Evolutionary conservation across 768 basidiomycete genomes (phyloP).

Genomic region (Paxillus rubicundulus): DNA sequence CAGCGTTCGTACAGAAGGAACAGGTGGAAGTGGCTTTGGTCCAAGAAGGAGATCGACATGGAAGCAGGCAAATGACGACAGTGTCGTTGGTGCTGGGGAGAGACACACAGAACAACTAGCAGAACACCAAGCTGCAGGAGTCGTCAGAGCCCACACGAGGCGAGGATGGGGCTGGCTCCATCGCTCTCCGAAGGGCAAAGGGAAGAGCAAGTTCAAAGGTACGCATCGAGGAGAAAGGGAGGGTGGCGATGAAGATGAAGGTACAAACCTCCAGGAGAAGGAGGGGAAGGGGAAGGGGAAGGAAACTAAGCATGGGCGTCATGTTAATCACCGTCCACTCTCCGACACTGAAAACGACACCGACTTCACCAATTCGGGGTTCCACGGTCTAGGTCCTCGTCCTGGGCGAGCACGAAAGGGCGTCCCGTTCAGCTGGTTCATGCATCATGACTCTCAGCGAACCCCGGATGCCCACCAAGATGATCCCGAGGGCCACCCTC

Average conservation of each 20-base stretch:
- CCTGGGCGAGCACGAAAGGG: constrained; percentile 13
- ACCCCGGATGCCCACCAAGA: background rate
- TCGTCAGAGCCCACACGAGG: constrained; percentile 45
- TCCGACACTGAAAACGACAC: constrained; percentile 12
- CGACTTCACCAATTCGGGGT: background rate
- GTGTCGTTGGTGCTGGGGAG: constrained; percentile 3
- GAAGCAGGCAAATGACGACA: constrained; percentile 11
- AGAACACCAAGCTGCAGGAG: constrained; percentile 37
- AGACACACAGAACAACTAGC: constrained; percentile 29
- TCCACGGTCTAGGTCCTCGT: background rate
- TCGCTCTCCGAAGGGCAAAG: constrained; percentile 5
- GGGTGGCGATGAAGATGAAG: background rate
- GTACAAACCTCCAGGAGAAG: background rate
- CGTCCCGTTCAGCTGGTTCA: constrained; percentile 20
- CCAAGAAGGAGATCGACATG: constrained; percentile 17
- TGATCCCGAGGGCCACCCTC: constrained; percentile 5
- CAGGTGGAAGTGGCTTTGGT: background rate
- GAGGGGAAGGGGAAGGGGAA: constrained; percentile 11
- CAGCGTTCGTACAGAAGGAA: background rate
- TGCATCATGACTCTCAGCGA: constrained; percentile 1
- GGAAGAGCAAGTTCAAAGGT: background rate
- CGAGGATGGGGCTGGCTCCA: constrained; percentile 24
- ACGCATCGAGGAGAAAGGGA: background rate
- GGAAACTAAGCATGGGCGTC: background rate
- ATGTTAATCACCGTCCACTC: constrained; percentile 1